Evolutionary conservation across 1,284 basidiomycete genomes (phyloP), one percentile per base, ranked within the genome.

Genomic region (Chondrostereum purpureum): DNA sequence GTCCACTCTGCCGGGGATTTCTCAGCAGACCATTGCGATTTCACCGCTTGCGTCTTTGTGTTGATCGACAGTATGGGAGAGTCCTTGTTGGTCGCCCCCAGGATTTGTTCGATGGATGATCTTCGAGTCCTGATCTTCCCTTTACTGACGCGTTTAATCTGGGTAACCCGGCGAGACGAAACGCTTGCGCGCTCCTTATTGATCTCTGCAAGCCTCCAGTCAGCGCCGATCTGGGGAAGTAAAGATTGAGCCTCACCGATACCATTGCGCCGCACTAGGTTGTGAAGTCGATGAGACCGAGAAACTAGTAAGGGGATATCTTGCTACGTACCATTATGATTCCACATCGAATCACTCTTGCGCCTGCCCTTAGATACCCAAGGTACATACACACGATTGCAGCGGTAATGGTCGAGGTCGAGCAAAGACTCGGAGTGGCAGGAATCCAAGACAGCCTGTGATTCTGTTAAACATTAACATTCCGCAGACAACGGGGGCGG

Each of bases 361-460:
- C 71, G 55, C 23, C 55, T 55, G 14, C 70, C 70, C 49, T 71
- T 71, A 33, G 67, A 70, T 5, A 66, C 49, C 69, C 71, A 74
- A 1, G 72, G 72, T 3, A 69, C 66, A 46, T 68, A 74, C 2
- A 72, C 63, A 2, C 63, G 55, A 48, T 75, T 73, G 49, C 72
- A 75, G 0, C 66, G 59, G 46, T 65, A 65, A 51, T 75, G 72
- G 2, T 66, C 61, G 4, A 73, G 58, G 49, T 74, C 71, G 3
- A 75, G 58, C 21, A 75, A 46, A 0, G 72, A 71, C 0, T 66
- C 72, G 1, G 71, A 72, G 47, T 73, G 70, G 47, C 71, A 74
- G 0, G 70, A 69, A 53, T 75, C 72, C 43, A 75, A 68, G 22
- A 76, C 61, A 3, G 73, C 70, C 63, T 67, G 19, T 3, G 31